Conservation (phyloP, 2,329 filamentous ascomycete genomes). For the Pseudogymnoascus sp. region DNA sequence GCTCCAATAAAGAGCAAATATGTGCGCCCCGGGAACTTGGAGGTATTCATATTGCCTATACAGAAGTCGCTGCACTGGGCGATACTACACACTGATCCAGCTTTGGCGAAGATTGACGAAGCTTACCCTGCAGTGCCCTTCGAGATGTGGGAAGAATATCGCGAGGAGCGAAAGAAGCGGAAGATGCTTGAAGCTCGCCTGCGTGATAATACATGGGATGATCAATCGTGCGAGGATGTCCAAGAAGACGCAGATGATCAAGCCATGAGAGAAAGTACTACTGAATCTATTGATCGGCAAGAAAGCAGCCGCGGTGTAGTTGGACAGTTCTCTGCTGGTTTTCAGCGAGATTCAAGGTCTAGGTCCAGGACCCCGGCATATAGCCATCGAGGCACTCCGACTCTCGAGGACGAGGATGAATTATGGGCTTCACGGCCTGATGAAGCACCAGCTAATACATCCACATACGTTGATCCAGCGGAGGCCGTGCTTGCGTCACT, state of each 20-base stretch:
- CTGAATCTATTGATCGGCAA: background rate
- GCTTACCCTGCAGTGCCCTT: conserved; percentile 21
- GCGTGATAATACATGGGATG: background rate
- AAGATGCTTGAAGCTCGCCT: background rate
- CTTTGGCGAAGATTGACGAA: conserved; percentile 28
- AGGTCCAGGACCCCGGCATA: background rate
- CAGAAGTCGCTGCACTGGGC: conserved; percentile 35
- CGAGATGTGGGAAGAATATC: conserved; percentile 10
- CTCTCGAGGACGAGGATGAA: conserved; percentile 14
- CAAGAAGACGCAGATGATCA: background rate
- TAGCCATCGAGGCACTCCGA: background rate
- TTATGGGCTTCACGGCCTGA: conserved; percentile 26
- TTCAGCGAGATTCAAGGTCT: background rate
- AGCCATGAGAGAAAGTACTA: background rate
- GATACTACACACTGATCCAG: conserved; percentile 35
- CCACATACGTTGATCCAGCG: conserved; percentile 19
- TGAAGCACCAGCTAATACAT: conserved; percentile 18
- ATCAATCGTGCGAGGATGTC: background rate
- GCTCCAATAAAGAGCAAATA: conserved; percentile 24
- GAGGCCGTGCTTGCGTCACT: conserved; percentile 28
- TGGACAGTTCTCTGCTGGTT: background rate
- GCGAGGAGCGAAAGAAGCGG: background rate
- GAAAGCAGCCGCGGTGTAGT: background rate
- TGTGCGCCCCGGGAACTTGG: conserved; percentile 34
- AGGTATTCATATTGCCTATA: conserved; percentile 36